Percentiles rank a stretch among this genome's conserved stretches.
phyloP scores from a whole-genome alignment of 208 protist genomes.

The Wallacemonas sp. region DNA sequence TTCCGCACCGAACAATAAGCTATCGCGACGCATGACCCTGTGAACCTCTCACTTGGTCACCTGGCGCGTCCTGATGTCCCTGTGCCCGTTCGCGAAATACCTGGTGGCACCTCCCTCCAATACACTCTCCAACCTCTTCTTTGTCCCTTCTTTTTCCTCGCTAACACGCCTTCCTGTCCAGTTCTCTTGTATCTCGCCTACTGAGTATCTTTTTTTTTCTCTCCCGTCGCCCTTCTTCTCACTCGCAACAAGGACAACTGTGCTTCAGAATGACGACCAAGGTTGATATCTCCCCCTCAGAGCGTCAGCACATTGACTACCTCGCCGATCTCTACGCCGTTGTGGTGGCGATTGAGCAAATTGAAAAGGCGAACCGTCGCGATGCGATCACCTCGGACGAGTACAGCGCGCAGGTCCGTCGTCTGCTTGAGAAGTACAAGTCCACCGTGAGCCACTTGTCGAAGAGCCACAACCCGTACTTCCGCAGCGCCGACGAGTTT shows the following conservation, averaged over 20 bases:
- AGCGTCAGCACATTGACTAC: conserved; percentile 92
- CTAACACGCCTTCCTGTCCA: too few species aligned
- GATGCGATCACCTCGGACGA: conserved; percentile 90
- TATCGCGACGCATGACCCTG: too few species aligned
- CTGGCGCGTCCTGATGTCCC: too few species aligned
- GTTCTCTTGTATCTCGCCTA: too few species aligned
- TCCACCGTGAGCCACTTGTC: conserved; percentile 78
- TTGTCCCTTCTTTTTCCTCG: too few species aligned
- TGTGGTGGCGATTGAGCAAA: conserved; percentile 92
- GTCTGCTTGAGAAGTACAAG: conserved; percentile 96
- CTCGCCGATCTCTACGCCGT: conserved; percentile 95
- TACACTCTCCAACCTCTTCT: too few species aligned
- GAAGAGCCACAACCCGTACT: conserved; percentile 67
- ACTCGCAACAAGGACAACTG: too few species aligned
- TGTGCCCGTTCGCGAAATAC: too few species aligned
- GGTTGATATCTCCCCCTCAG: conserved; percentile 54
- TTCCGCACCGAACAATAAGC: too few species aligned
- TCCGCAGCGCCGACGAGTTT: conserved; percentile 91
- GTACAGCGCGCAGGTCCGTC: conserved; percentile 81
- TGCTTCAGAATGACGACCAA: conserved; percentile 8
- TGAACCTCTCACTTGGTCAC: too few species aligned
- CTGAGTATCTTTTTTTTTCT: conserved; percentile 20
- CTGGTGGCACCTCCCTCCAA: too few species aligned
- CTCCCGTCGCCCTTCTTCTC: not conserved
- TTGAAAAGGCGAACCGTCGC: conserved; percentile 94